These are phyloP conservation scores for Harringtonia lauricola DNA, from an alignment of 2,329 filamentous ascomycete species.

Conservation along the genomic window DNA sequence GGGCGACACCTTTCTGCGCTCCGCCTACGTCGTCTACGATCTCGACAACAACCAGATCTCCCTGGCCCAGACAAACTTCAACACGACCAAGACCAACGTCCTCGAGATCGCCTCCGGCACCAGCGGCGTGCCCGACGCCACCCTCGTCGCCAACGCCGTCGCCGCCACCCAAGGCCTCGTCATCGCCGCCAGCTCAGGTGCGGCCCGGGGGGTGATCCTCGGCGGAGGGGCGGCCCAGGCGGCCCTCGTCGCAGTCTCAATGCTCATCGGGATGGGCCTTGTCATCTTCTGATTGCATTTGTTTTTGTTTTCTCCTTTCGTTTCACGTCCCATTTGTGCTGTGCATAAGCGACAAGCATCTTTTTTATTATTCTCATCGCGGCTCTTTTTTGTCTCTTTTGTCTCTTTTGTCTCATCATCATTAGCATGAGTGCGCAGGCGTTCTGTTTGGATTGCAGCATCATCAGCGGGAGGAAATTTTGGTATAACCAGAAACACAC, in stretches of 20 bases:
- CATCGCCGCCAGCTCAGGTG: slow-evolving; percentile 1
- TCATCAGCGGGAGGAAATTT: not conserved
- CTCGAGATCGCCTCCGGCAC: slow-evolving; percentile 42
- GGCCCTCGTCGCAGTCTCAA: too few species aligned
- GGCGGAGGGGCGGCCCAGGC: too few species aligned
- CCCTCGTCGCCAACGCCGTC: slow-evolving; percentile 34
- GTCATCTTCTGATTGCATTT: not conserved
- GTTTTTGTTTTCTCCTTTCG: not conserved
- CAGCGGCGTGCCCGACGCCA: slow-evolving; percentile 41
- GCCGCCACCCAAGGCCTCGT: slow-evolving; percentile 33
- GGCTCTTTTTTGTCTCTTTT: too few species aligned
- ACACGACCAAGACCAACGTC: slow-evolving; percentile 38
- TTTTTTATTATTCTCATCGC: too few species aligned
- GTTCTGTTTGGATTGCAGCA: not conserved
- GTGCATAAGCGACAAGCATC: too few species aligned
- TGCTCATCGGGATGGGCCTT: not conserved
- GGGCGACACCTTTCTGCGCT: slow-evolving; percentile 65
- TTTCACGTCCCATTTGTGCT: not conserved
- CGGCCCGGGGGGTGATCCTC: too few species aligned
- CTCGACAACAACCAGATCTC: slow-evolving; percentile 61
- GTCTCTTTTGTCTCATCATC: not conserved
- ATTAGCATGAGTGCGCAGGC: not conserved
- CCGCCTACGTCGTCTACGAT: slow-evolving; percentile 68
- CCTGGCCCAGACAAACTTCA: slow-evolving; percentile 55
- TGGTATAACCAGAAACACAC: not conserved